Evolutionary conservation across 2,329 filamentous ascomycete species (phyloP), one percentile per base, ranked within the genome.

Genomic region (Calonectria naviculata): DNA sequence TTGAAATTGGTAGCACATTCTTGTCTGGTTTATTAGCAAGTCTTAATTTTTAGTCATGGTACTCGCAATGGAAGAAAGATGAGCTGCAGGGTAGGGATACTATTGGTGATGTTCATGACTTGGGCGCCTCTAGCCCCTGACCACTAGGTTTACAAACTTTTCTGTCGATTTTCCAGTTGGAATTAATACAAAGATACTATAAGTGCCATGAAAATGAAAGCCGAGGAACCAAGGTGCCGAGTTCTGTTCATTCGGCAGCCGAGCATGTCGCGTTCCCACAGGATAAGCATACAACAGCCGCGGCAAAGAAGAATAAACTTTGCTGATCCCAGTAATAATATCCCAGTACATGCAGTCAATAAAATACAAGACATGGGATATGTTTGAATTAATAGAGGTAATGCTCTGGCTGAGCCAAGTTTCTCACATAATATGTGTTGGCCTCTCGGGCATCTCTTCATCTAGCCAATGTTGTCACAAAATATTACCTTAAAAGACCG

Each of bases 371-470:
- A 42, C 24, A 54, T 65, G 47, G 34, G 56, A 54, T 24, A 21
- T 10, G 10, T 26, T 41, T 5, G 36, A 65, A 38, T 26, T 65
- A 9, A 31, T 42, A 26, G 47, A 36, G 6, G 41, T 65, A 47
- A 65, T 47, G 10, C 42, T 42, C 7, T 36, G 42, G 19, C 47
- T 65, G 3, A 54, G 56, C 17, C 47, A 54, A 24, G 62, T 65
- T 31, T 65, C 62, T 3, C 62, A 65, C 10, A 65, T 65, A 46
- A 65, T 65, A 24, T 54, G 54, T 21, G 54, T 46, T 15, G 62
- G 62, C 8, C 62, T 65, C 6, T 52, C 46, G 0, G 54, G 62
- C 17, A 46, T 54, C 19, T 54, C 42, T 28, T 65, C 62, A 24
- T 52, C 62, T 9, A 54, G 54, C 7, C 21, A 42, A 15, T 34